Percentiles rank a stretch among this genome's conserved stretches.
phyloP scores from a whole-genome alignment of 2,329 filamentous ascomycete genomes.

The Fusarium proliferatum region DNA sequence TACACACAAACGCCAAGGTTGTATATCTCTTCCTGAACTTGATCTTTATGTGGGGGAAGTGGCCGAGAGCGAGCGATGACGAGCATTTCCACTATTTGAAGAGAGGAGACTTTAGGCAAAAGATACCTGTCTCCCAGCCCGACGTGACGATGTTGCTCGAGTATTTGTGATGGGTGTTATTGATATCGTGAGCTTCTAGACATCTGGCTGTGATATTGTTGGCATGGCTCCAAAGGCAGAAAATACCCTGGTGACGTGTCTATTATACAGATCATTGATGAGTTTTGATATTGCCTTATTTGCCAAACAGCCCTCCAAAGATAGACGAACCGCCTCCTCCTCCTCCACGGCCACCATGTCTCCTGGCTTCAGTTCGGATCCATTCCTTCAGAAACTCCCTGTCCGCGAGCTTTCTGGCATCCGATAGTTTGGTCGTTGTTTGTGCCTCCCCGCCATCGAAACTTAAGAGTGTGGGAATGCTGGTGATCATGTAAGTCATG shows the following conservation, averaged over 20 bases:
- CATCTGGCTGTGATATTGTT: not conserved
- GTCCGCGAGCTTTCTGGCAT: constrained; percentile 62
- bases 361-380: constrained; percentile 62
- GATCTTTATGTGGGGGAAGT: too few relatives aligned
- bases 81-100: not conserved
- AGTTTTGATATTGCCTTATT: constrained; percentile 43
- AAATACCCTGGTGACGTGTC: not conserved
- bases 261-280: not conserved
- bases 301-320: constrained; percentile 57
- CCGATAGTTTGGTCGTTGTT: constrained; percentile 59
- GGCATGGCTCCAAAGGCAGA: not conserved
- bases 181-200: not conserved
- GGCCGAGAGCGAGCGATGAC: not conserved
- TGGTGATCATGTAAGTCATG: constrained; percentile 67
- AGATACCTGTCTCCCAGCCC: not conserved
- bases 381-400: constrained; percentile 63
- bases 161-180: not conserved
- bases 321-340: constrained; percentile 48
- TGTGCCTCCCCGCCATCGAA: constrained; percentile 67
- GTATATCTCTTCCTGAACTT: not conserved
- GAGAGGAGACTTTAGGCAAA: not conserved
- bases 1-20: not conserved
- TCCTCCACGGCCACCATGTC: constrained; percentile 57
- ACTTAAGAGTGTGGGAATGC: constrained; percentile 67
- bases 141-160: not conserved